Conservation (phyloP, 73 alveolate species). For the Uronychia binucleata region DNA sequence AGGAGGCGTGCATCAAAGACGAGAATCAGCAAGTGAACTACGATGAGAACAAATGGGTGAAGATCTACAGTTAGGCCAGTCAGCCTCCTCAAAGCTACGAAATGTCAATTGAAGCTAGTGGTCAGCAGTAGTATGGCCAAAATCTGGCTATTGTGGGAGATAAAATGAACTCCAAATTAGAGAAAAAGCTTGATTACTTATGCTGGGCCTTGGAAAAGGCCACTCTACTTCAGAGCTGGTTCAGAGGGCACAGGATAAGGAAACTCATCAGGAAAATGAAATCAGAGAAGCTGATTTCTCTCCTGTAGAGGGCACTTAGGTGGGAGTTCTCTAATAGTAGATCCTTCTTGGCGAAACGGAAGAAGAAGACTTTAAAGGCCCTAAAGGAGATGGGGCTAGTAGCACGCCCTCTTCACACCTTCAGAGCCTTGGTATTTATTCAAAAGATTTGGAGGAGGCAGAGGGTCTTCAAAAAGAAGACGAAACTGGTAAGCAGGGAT, state of each 20-base stretch:
- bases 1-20: background rate
- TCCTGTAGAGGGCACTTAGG: background rate
- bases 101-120: background rate
- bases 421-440: no score
- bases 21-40: constrained; percentile 4
- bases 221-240: constrained; percentile 30
- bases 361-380: no score
- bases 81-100: background rate
- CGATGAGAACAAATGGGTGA: constrained; percentile 25
- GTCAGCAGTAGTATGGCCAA: background rate
- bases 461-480: no score
- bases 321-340: background rate
- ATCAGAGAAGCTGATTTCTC: background rate
- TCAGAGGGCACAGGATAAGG: constrained; percentile 54
- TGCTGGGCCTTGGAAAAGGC: constrained; percentile 20
- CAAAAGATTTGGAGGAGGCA: no score
- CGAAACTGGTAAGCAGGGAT: no score
- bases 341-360: background rate
- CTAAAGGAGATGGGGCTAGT: no score
- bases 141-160: constrained; percentile 53
- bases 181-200: constrained; percentile 50
- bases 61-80: background rate
- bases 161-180: constrained; percentile 48
- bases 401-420: no score
- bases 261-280: background rate